Evolutionary conservation across 2,329 filamentous ascomycete species (phyloP), one percentile per base, ranked within the genome.

Genomic region (Xylogone sp.): DNA sequence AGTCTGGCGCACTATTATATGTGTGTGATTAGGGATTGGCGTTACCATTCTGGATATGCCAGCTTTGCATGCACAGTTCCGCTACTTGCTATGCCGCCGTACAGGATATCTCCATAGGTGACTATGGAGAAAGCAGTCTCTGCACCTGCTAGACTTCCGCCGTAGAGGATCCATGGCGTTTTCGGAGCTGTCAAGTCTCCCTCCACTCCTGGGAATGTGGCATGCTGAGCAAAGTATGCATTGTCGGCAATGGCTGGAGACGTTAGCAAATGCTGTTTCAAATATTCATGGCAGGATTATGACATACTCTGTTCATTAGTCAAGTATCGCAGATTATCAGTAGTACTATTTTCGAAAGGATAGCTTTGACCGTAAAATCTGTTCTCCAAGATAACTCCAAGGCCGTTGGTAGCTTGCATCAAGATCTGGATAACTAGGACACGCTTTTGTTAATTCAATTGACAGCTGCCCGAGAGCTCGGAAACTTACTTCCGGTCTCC

Each of bases 331-430:
- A 79, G 58, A 48, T 77, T 65, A 55, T 79, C 76, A 3, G 75
- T 78, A 1, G 73, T 74, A 29, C 71, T 74, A 16, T 68, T 69
- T 18, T 73, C 70, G 53, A 71, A 76, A 0, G 76, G 76, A 51
- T 67, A 78, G 54, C 74, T 77, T 22, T 72, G 49, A 21, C 76
- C 76, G 55, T 79, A 78, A 56, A 76, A 76, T 19, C 75, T 65
- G 49, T 79, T 77, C 57, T 79, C 75, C 2, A 79, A 65, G 52
- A 81, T 79, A 3, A 80, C 74, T 8, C 77, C 77, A 24, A 80
- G 62, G 2, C 77, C 77, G 57, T 75, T 73, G n/a, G 73, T 76
- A 4, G 71, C 74, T 59, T 79, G 60, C 75, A 79, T 78, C 43
- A 80, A 59, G 42, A 80, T 78, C 54, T 79, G 74, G 24, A 80